phyloP scores from a whole-genome alignment of 1,284 basidiomycete genomes.

The Pseudozyma sp. region DNA sequence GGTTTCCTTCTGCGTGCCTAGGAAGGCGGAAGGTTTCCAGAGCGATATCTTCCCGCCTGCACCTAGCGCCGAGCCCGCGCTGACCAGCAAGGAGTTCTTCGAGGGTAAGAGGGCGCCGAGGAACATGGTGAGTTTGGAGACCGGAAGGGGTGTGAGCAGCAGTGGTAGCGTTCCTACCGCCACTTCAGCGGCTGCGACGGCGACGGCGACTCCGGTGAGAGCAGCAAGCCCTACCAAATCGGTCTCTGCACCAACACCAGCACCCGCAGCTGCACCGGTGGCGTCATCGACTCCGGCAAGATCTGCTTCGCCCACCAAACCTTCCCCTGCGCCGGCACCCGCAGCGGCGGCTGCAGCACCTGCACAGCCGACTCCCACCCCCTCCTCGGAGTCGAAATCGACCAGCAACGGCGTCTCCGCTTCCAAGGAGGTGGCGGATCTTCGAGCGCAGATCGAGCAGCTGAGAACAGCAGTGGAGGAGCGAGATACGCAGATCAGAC shows the following conservation, averaged over 20 bases:
- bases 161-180: constrained; percentile 28
- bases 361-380: not conserved
- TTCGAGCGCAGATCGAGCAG: constrained; percentile 36
- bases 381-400: constrained; percentile 3
- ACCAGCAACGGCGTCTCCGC: constrained; percentile 8
- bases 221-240: constrained; percentile 15
- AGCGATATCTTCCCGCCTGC: constrained; percentile 95
- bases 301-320: constrained; percentile 24
- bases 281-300: constrained; percentile 17
- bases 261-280: constrained; percentile 12
- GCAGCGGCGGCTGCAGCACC: constrained; percentile 9
- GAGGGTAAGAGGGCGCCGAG: constrained; percentile 72
- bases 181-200: constrained; percentile 9
- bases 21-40: constrained; percentile 90
- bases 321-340: constrained; percentile 7
- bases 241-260: constrained; percentile 22
- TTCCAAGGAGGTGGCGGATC: constrained; percentile 20
- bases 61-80: constrained; percentile 81
- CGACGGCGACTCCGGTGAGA: constrained; percentile 19
- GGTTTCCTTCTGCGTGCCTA: constrained; percentile 91
- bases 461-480: constrained; percentile 52
- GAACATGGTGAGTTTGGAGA: constrained; percentile 75
- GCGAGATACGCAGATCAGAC: constrained; percentile 57
- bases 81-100: constrained; percentile 87
- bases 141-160: constrained; percentile 25